Percentiles rank a stretch among this genome's conserved stretches.
These are phyloP conservation scores for Ceratocystis alfenasii DNA, from an alignment of 2,329 filamentous ascomycete species.

Conservation along the genomic window DNA sequence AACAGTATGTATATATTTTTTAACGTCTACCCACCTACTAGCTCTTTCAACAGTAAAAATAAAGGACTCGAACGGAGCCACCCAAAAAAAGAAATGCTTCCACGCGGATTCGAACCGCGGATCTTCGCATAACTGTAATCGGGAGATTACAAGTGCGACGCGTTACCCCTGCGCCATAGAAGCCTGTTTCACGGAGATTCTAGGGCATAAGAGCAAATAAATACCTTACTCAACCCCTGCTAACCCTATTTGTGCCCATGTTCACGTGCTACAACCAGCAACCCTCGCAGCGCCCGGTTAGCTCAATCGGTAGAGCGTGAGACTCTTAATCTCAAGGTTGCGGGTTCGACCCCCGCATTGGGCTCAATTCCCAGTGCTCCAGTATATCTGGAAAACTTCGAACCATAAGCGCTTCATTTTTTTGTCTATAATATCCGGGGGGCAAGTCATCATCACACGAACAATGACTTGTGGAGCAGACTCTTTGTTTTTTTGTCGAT, in stretches of 20 bases:
- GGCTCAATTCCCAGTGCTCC: slow-evolving; percentile 24
- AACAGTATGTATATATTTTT: too few relatives aligned
- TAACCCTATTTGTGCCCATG: too few relatives aligned
- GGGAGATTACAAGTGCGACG: slow-evolving; percentile 23
- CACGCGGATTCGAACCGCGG: slow-evolving; percentile 24
- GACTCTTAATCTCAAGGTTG: slow-evolving; percentile 48
- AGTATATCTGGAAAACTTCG: slow-evolving; percentile 19
- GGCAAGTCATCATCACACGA: too few relatives aligned
- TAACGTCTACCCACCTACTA: too few relatives aligned
- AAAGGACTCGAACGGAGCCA: too few relatives aligned
- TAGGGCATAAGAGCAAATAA: too few relatives aligned
- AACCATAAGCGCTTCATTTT: slow-evolving; percentile 12
- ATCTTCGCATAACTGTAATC: slow-evolving; percentile 23
- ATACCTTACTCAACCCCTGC: too few relatives aligned
- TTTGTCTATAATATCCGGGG: background rate
- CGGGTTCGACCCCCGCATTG: slow-evolving; percentile 33
- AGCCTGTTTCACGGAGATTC: background rate
- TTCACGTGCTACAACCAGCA: too few relatives aligned
- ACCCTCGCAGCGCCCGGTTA: slow-evolving; percentile 37
- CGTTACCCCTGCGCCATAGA: slow-evolving; percentile 24
- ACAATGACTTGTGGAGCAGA: too few relatives aligned
- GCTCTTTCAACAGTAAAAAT: too few relatives aligned
- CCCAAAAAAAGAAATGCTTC: slow-evolving; percentile 17
- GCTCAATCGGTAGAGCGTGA: slow-evolving; percentile 63
- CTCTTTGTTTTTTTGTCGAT: too few relatives aligned